These are phyloP conservation scores for Basidiobolus heterosporus DNA, from an alignment of 371 early-diverging fungal species.

Conservation along the genomic window DNA sequence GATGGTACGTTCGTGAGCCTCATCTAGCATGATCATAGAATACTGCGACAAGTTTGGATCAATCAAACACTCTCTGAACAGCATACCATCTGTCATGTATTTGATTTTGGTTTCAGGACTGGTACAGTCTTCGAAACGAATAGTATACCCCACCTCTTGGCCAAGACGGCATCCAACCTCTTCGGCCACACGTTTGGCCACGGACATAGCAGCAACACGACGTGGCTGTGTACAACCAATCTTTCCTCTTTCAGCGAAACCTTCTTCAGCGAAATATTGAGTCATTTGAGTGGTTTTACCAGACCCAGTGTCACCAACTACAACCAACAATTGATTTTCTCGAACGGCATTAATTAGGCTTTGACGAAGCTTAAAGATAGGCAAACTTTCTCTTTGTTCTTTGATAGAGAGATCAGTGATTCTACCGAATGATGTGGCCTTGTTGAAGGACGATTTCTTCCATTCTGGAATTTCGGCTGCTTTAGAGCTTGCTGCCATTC, in stretches of 20 bases:
- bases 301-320: slow-evolving; percentile 95
- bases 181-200: slow-evolving; percentile 96
- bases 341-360: slow-evolving; percentile 64
- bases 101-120: slow-evolving; percentile 87
- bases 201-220: slow-evolving; percentile 98
- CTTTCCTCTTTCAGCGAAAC: slow-evolving; percentile 61
- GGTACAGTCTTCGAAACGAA: slow-evolving; percentile 96
- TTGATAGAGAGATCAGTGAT: slow-evolving; percentile 75
- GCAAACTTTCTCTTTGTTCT: slow-evolving; percentile 83
- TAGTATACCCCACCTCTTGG: slow-evolving; percentile 93
- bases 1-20: slow-evolving; percentile 98
- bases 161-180: slow-evolving; percentile 92
- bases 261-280: slow-evolving; percentile 92
- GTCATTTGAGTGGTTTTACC: slow-evolving; percentile 99
- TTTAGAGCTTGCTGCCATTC: slow-evolving; percentile 31
- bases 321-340: slow-evolving; percentile 81
- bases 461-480: slow-evolving; percentile 77
- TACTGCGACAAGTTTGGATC: slow-evolving; percentile 74
- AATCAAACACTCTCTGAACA: slow-evolving; percentile 87
- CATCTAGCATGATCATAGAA: slow-evolving; percentile 93
- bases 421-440: slow-evolving; percentile 77
- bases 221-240: slow-evolving; percentile 99
- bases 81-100: slow-evolving; percentile 99
- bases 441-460: slow-evolving; percentile 76
- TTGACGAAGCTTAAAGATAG: slow-evolving; percentile 69